These are phyloP conservation scores for Suhomyces chickasaworum DNA, from an alignment of 1,139 yeast genomes.

Conservation along the genomic window DNA sequence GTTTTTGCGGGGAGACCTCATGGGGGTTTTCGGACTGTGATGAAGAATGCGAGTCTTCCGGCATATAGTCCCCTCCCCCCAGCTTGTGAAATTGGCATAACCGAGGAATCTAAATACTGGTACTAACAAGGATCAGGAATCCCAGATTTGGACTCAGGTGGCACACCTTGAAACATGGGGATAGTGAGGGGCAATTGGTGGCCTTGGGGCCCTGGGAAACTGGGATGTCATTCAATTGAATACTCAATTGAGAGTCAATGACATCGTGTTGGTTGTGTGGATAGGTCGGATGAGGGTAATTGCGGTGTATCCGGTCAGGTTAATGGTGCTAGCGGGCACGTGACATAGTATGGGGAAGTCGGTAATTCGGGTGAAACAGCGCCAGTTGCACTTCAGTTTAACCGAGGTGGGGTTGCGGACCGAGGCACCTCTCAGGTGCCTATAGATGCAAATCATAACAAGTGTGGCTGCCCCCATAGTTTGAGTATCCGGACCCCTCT, in stretches of 20 bases:
- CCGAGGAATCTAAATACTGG: neutral
- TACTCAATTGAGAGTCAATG: neutral
- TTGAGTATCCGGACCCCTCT: no score
- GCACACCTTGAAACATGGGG: neutral
- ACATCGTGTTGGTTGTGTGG: neutral
- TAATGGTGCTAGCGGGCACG: neutral
- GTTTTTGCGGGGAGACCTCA: conserved; percentile 8
- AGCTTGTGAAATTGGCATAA: conserved; percentile 6
- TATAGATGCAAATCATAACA: neutral
- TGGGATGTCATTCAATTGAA: no score
- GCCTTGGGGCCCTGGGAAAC: no score
- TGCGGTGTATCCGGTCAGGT: conserved; percentile 1
- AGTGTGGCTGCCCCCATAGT: neutral
- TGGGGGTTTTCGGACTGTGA: conserved; percentile 1
- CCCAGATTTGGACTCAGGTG: neutral
- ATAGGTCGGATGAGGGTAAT: neutral
- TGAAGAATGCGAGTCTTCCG: neutral
- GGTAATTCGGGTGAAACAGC: neutral
- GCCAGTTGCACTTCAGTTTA: neutral
- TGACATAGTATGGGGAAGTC: neutral
- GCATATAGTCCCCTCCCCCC: neutral
- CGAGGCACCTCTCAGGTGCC: neutral
- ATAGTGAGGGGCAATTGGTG: neutral
- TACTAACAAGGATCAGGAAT: neutral
- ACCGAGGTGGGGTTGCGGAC: conserved; percentile 4